Percentiles rank a stretch among this genome's conserved stretches.
phyloP scores from a whole-genome alignment of 2,329 filamentous ascomycete species.

The Pyricularia grisea region DNA sequence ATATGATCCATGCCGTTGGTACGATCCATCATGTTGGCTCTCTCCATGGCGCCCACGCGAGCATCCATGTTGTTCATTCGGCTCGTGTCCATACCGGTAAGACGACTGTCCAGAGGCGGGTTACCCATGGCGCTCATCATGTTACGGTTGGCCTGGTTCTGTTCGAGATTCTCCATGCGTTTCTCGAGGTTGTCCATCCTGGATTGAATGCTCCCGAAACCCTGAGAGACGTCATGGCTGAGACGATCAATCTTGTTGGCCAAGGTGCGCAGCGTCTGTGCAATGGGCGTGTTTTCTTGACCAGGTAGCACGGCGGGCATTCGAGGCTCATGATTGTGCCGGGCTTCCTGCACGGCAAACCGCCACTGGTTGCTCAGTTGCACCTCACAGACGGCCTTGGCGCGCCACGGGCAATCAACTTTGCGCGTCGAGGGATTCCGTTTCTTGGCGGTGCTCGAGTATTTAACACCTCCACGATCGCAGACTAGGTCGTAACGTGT shows the following conservation, averaged over 20 bases:
- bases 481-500: slow-evolving; percentile 55
- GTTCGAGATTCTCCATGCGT: slow-evolving; percentile 44
- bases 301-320: slow-evolving; percentile 42
- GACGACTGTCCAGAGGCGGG: slow-evolving; percentile 7
- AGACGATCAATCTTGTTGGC: slow-evolving; percentile 52
- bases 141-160: slow-evolving; percentile 18
- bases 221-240: slow-evolving; percentile 44
- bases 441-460: slow-evolving; percentile 56
- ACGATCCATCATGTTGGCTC: slow-evolving; percentile 12
- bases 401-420: slow-evolving; percentile 54
- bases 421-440: slow-evolving; percentile 54
- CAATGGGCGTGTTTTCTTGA: slow-evolving; percentile 47
- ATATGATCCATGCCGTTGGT: slow-evolving; percentile 23
- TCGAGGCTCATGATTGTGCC: slow-evolving; percentile 53
- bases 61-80: slow-evolving; percentile 25
- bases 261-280: slow-evolving; percentile 47
- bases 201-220: slow-evolving; percentile 39
- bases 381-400: slow-evolving; percentile 55
- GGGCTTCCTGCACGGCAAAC: slow-evolving; percentile 50
- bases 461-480: slow-evolving; percentile 55
- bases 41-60: slow-evolving; percentile 27
- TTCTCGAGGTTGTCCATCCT: slow-evolving; percentile 43
- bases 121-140: slow-evolving; percentile 17
- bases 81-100: slow-evolving; percentile 12
- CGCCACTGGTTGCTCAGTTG: slow-evolving; percentile 55